Base-by-base conservation (phyloP, 176 grass and related monocot species). In the Stipa capillata region DNA sequence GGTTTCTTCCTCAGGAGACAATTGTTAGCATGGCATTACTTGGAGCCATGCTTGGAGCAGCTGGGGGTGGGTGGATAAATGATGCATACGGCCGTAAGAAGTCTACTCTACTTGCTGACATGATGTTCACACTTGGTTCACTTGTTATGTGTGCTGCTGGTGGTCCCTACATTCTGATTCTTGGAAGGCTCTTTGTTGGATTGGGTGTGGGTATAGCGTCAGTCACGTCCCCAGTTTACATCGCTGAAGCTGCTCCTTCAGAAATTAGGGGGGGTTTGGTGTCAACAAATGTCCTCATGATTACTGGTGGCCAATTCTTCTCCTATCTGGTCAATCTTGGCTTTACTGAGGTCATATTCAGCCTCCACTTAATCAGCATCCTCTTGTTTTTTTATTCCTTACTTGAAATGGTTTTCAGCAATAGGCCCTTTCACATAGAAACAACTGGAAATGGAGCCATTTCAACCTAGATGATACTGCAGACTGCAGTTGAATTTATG, bases 11-110 rank as follows among this genome's bases (percentile, higher is more conserved):
- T 9, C 83, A 97, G 95, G 95, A 98, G 81, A 98, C 95, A 28
- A 94, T 98, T 80, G 95, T 98, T 77, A 98, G 95, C 86, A 98
- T 98, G 95, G 90, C 95, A 63, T 65, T 98, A 52, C 87, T 90
- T 2, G 95, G 95, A 80, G 95, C 95, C 18, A 92, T 94, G 7
- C 40, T 98, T 69, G 95, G 95, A 57, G 95, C 95, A 60, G 89
- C 91, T 40, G 87, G 56, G n/a, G 89, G 95, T 59, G 95, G 95
- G 20, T 98, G 89, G 89, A 83, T 98, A 20, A 98, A 98, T 87
- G 95, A 98, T 87, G 83, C 84, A n/a, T 94, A 92, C 1, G 92
- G 92, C 11, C 87, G 95, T 49, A 94, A 83, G 73, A 98, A 92
- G 81, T 89, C 92, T 51, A 94, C 89, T 6, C 92, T 98, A 74